Conservation (phyloP, 768 basidiomycete genomes). For the Collybiopsis confluens region DNA sequence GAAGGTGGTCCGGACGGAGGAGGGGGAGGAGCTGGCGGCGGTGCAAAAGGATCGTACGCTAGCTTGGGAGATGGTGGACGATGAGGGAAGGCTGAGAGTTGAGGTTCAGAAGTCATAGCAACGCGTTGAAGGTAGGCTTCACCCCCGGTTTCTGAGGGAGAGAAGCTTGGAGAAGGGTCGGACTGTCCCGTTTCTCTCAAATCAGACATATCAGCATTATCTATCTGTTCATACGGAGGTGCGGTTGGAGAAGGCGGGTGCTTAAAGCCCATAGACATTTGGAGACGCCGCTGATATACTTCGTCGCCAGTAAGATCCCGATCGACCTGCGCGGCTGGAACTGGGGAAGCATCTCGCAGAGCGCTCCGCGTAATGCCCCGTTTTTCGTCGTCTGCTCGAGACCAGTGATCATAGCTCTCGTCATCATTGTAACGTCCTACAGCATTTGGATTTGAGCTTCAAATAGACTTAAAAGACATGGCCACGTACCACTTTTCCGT, state of each 20-base stretch:
- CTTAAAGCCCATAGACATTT: slow-evolving; percentile 46
- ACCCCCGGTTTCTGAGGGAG: slow-evolving; percentile 48
- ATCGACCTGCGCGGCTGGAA: slow-evolving; percentile 33
- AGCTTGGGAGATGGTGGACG: slow-evolving; percentile 31
- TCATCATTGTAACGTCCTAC: slow-evolving; percentile 44
- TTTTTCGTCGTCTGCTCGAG: slow-evolving; percentile 46
- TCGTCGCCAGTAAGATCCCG: slow-evolving; percentile 67
- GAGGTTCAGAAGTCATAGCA: slow-evolving; percentile 42
- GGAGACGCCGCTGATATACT: slow-evolving; percentile 69
- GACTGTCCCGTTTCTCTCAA: slow-evolving; percentile 5
- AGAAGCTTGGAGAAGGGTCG: slow-evolving; percentile 1
- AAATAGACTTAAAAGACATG: background rate
- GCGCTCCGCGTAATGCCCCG: slow-evolving; percentile 16
- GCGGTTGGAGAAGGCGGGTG: slow-evolving; percentile 18
- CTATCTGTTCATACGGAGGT: slow-evolving; percentile 15
- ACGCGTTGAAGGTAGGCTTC: slow-evolving; percentile 64
- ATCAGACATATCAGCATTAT: slow-evolving; percentile 20
- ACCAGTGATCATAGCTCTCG: slow-evolving; percentile 49
- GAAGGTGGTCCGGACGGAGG: slow-evolving; percentile 37
- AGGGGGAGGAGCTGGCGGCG: slow-evolving; percentile 54
- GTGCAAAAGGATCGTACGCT: slow-evolving; percentile 70
- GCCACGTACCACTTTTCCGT: slow-evolving; percentile 57
- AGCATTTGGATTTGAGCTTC: slow-evolving; percentile 6
- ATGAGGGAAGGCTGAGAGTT: slow-evolving; percentile 23
- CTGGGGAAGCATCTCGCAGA: slow-evolving; percentile 21